These are phyloP conservation scores for Pelargonium citronellum DNA, from an alignment of 441 rosid species.

Conservation along the genomic window DNA sequence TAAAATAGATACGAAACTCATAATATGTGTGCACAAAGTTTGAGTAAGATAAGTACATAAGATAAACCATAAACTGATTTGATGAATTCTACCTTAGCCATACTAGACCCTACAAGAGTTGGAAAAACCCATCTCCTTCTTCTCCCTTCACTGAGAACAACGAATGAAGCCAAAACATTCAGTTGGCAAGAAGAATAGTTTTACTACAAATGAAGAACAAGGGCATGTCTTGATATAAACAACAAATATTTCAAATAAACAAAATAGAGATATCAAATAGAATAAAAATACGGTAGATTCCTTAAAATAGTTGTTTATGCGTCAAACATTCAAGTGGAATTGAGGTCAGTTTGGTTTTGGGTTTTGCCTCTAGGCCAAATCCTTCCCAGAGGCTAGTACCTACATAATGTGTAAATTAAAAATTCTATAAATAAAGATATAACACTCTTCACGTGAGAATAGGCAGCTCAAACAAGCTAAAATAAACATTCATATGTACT, in stretches of 20 bases:
- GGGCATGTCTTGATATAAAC: background rate
- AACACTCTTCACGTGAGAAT: no score
- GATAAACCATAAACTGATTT: slow-evolving; percentile 7
- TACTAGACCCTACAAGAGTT: slow-evolving; percentile 44
- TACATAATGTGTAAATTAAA: no score
- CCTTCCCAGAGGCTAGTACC: background rate
- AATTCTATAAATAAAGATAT: no score
- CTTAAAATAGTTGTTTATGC: background rate
- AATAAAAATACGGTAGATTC: background rate
- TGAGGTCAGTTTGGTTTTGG: background rate
- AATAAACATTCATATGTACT: no score
- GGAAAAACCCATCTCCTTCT: slow-evolving; percentile 95
- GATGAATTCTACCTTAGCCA: slow-evolving; percentile 46
- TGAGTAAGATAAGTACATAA: background rate
- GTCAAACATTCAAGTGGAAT: background rate
- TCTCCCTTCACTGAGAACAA: slow-evolving; percentile 74
- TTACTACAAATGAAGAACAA: no score
- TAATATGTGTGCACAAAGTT: background rate
- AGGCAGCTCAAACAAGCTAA: no score
- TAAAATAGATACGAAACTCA: background rate
- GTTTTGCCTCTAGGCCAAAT: background rate
- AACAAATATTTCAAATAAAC: background rate
- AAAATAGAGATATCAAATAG: background rate
- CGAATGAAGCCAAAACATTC: slow-evolving; percentile 19
- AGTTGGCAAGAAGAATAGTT: background rate